Conservation (phyloP, 2,329 filamentous ascomycete genomes). For the Aureobasidium vineae region DNA sequence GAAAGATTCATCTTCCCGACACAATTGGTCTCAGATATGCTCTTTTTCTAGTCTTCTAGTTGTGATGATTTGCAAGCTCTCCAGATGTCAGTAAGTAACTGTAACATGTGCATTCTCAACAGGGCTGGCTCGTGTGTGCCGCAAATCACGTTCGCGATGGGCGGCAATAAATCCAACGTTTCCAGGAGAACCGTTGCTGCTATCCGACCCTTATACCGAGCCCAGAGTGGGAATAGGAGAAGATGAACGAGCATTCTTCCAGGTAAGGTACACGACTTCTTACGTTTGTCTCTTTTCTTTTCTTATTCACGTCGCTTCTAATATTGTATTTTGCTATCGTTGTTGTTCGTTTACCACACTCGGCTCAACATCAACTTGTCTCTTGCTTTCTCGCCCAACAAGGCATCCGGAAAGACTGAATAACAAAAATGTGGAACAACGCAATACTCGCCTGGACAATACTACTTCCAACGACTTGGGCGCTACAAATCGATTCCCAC, state of each 20-base stretch:
- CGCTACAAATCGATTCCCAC: neutral
- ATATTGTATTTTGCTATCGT: neutral
- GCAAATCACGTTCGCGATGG: too few relatives aligned
- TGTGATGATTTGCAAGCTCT: too few relatives aligned
- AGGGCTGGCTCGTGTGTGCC: too few relatives aligned
- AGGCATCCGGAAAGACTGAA: neutral
- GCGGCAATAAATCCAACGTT: constrained; percentile 3
- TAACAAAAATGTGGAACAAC: neutral
- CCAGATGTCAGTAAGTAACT: too few relatives aligned
- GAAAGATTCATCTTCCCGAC: neutral
- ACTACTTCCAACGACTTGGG: neutral
- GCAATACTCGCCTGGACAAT: neutral
- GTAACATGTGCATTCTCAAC: too few relatives aligned
- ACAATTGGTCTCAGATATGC: too few relatives aligned
- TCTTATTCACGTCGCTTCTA: neutral
- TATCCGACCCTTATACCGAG: neutral
- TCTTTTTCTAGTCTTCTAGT: too few relatives aligned
- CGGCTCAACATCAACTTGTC: neutral
- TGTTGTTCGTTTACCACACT: neutral
- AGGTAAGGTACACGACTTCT: neutral
- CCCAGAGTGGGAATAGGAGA: neutral
- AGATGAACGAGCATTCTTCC: neutral
- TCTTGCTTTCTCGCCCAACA: too few relatives aligned
- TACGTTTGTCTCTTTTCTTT: neutral
- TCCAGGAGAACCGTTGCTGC: constrained; percentile 23